Evolutionary conservation across 177 flowering plant genomes (phyloP), one percentile per base, ranked within the genome.

Genomic region (Tripterygium wilfordii): DNA sequence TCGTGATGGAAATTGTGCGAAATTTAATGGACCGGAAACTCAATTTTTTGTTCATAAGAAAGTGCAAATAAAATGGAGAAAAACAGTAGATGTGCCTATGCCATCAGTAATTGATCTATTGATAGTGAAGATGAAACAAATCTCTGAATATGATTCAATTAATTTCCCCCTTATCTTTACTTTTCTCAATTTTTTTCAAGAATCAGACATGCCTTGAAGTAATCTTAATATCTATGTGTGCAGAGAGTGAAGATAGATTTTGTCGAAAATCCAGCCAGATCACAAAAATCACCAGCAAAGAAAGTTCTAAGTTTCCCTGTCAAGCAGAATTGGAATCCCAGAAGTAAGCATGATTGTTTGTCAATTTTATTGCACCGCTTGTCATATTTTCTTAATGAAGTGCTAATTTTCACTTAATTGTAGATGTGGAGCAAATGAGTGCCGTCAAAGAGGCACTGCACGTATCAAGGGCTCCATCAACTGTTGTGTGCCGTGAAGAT

Each of bases 381-480:
- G 38, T 31, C 5, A 16, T 15, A 17, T 8, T 40, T 10, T 40
- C 17, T 4, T 3, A 22, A 10, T 25, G n/a, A 17, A 0, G 5
- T 26, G 6, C 14, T 29, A 8, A 20, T 20, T 27, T 31, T 24
- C 25, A 1, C 12, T 3, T 13, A 10, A 8, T 35, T 45, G 31
- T 31, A 94, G 99, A 80, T 70, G 4, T 45, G 1, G 64, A 68
- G 63, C 95, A 89, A 42, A 51, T 84, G 69, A 73, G 72, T 8
- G 67, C 60, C 0, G 86, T 78, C 58, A 94, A 84, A 64, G 95
- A 84, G 75, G 89, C 71, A 14, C 38, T 94, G 54, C 99, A 94
- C 54, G 82, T 89, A 5, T 86, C 97, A 0, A 81, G 70, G 5
- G 62, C 64, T 2, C 97, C 85, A 10, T 49, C 70, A 9, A 52